Percentiles rank a stretch among this genome's conserved stretches.
Conservation (phyloP, 2,329 filamentous ascomycete species). For the Metarhizium brunneum region DNA sequence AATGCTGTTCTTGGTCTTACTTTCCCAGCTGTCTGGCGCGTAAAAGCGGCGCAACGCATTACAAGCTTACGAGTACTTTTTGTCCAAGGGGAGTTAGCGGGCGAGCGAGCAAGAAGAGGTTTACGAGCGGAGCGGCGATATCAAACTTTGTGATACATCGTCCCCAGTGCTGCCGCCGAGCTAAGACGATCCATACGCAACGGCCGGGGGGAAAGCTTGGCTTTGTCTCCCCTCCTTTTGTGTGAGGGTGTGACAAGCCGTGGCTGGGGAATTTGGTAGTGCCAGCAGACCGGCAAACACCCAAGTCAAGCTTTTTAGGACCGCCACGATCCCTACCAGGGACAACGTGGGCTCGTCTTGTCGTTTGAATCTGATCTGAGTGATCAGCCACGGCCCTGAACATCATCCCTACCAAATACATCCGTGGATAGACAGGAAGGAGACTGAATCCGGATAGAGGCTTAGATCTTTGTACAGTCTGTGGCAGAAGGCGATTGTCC, state of each 20-base stretch:
- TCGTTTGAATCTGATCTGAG: background rate
- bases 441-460: background rate
- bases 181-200: background rate
- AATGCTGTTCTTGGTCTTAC: background rate
- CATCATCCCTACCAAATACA: background rate
- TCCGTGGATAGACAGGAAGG: background rate
- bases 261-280: background rate
- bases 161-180: background rate
- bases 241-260: no score
- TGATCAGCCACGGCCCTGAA: background rate
- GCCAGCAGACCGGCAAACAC: background rate
- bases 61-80: no score
- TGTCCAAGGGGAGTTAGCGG: no score
- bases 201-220: background rate
- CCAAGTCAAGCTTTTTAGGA: background rate
- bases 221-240: background rate
- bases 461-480: background rate
- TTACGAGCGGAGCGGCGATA: background rate
- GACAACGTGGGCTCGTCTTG: background rate
- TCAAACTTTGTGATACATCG: background rate
- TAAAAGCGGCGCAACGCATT: background rate
- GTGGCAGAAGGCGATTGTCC: no score
- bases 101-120: background rate
- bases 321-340: background rate
- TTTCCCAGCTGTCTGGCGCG: background rate